Base-by-base conservation (phyloP, 208 protist genomes). In the Strigomonas galati region DNA sequence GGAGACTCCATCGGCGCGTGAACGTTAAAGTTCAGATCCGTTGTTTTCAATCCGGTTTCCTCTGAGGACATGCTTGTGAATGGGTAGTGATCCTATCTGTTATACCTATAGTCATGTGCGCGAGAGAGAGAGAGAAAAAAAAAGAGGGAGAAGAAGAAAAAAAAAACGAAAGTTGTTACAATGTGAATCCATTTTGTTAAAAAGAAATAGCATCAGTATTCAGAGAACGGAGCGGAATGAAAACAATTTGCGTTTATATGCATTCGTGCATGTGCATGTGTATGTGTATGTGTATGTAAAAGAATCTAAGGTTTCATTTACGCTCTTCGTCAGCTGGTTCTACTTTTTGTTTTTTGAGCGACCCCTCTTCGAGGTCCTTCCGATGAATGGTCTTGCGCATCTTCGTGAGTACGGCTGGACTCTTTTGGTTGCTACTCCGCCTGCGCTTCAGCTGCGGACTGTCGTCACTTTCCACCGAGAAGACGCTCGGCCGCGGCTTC, bases 1-100 rank as follows among this genome's bases (percentile, higher is more conserved):
- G 83, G 83, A 10, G 87, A 86, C 65, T 93, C 83, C 7, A 6
- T 58, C 2, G 52, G 62, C 23, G 27, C 21, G 6, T 59, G 54
- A 37, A 59, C 7, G 54, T 31, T 28, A 17, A 59, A 59, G 54
- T 28, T 28, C 30, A 59, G 31, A 6, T 59, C 54, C 17, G 21
- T 12, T 21, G 54, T 21, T 21, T 59, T 28, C 17, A 59, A 37
- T 12, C 24, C 17, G 5, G 27, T 32, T 59, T 59, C 30, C 30
- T 67, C 62, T 35, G 49, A 30, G 14, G 49, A 23, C 49, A 54
- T 54, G 9, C 26, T 54, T 54, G 6, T 23, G 6, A 54, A 4
- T n/a, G n/a, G n/a, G n/a, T n/a, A n/a, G n/a, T n/a, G n/a, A n/a
- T n/a, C n/a, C n/a, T 64, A 12, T 64, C 64, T 28, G 32, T 14